Conservation (phyloP, 805 yeast species). For the Metschnikowia kofuensis region DNA sequence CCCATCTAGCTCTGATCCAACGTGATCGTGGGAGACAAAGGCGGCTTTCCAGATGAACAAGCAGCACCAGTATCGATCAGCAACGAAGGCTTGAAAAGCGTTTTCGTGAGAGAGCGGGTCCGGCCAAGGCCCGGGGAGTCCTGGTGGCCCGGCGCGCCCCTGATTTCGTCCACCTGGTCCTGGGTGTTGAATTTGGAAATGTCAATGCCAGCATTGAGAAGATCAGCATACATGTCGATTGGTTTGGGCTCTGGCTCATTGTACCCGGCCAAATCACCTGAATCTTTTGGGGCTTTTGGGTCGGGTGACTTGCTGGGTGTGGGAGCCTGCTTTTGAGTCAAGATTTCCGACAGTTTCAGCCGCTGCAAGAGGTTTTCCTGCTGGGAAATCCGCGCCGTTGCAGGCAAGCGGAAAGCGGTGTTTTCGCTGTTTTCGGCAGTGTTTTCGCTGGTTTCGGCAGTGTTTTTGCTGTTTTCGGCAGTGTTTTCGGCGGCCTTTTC, state of each 20-base stretch:
- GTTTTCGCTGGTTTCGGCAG: no score
- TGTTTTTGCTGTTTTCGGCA: no score
- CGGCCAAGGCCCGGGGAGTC: constrained; percentile 13
- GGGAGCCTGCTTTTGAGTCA: constrained; percentile 19
- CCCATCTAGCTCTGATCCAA: constrained; percentile 32
- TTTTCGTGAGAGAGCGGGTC: constrained; percentile 31
- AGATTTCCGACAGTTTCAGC: constrained; percentile 29
- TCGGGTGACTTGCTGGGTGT: neutral
- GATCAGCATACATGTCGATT: constrained; percentile 27
- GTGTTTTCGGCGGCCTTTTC: neutral
- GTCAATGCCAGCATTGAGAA: constrained; percentile 33
- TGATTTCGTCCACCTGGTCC: constrained; percentile 23
- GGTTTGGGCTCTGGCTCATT: constrained; percentile 36
- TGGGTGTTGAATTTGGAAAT: constrained; percentile 21
- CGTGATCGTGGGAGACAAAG: constrained; percentile 36
- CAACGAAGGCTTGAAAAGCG: constrained; percentile 35
- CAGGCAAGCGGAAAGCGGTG: constrained; percentile 10
- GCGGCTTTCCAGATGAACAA: constrained; percentile 10
- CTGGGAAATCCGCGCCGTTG: constrained; percentile 27
- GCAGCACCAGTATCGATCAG: constrained; percentile 19
- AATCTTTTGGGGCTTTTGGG: neutral
- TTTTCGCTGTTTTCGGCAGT: no score
- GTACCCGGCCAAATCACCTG: constrained; percentile 16
- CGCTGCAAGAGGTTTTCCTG: constrained; percentile 39
- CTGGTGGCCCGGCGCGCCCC: neutral